Evolutionary conservation across 2,329 filamentous ascomycete genomes (phyloP), one percentile per base, ranked within the genome.

Genomic region (Plenodomus biglobosus): DNA sequence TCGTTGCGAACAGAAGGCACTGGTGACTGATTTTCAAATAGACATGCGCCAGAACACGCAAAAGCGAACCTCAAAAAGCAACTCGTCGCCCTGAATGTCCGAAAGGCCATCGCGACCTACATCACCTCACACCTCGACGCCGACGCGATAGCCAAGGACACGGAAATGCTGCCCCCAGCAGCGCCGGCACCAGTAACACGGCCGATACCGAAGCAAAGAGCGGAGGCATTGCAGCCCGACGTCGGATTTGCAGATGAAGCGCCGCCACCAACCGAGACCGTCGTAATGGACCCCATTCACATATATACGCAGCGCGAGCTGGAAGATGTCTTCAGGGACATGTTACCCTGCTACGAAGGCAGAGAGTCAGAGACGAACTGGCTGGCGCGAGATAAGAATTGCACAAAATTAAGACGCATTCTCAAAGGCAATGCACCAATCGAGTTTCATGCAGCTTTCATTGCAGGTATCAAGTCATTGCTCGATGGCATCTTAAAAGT

Each of bases 351-450:
- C 68, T 96, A 96, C 54, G 91, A 96, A 58, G 92, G 92, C 43
- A 90, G 80, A 67, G 92, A 97, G 74, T 85, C 87, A 0, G 92
- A 97, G 67, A 84, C 88, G 50, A 97, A 97, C 66, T 97, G 92
- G 92, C 70, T 89, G 61, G 85, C 87, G 59, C 82, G 92, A 69
- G 92, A 97, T 70, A 88, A 92, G 75, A 86, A 83, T 65, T 81
- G 91, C 32, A 81, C 80, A 7, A 92, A 88, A 57, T 74, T 97
- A 40, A 84, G 92, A 43, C 83, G 85, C 55, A 80, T 96, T 20
- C 83, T 90, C 42, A 88, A 87, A 52, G 92, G 92, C 46, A 97
- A 97, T 68, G 88, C 86, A 4, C 83, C 88, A 0, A 80, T 81
- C 20, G 90, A 95, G 54, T 96, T 87, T 62, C 80, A 84, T 35